Evolutionary conservation across 768 basidiomycete genomes (phyloP), one percentile per base, ranked within the genome.

Genomic region (Hericium alpestre): DNA sequence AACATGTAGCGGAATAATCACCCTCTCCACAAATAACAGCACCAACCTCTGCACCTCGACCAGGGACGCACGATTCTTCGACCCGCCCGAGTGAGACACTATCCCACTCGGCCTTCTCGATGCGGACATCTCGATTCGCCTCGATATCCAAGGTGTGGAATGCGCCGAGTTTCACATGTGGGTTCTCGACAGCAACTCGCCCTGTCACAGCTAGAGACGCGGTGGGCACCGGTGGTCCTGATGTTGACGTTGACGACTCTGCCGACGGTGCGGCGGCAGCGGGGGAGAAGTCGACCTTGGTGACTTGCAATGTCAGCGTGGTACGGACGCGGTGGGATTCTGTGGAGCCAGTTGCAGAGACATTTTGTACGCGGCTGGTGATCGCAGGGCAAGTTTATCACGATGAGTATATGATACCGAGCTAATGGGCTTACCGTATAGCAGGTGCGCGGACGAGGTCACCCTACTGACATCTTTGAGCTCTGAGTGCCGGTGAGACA

Each of bases 11-110:
- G 15, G 22, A 25, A n/a, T 23, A 27, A 10, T 39, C 40, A 80
- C 81, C 96, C 76, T 99, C 96, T 38, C 96, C 95, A 62, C 90
- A 92, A 4, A 99, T 91, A 22, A 99, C 79, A 0, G 96, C 96
- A 13, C 90, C 96, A 4, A 99, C 87, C 65, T 99, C 96, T 4
- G 96, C 96, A 0, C 96, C 95, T 63, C 87, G 76, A 23, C 95
- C 96, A n/a, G 93, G 93, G 40, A 90, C 75, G 55, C 91, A 93
- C 20, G 93, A 81, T 60, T 98, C 96, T 53, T 89, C 77, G 0
- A 99, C 81, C 18, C 95, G 77, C 27, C 82, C 78, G 13, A 87
- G 68, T 1, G 93, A 87, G 53, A 99, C 73, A 58, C 88, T 91
- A 65, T 99, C 96, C 96, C 96, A 99, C 15, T 89, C 90, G 55